Evolutionary conservation across 176 grass and related monocot species (phyloP), one percentile per base, ranked within the genome.

Genomic region (Neostapfia colusana): DNA sequence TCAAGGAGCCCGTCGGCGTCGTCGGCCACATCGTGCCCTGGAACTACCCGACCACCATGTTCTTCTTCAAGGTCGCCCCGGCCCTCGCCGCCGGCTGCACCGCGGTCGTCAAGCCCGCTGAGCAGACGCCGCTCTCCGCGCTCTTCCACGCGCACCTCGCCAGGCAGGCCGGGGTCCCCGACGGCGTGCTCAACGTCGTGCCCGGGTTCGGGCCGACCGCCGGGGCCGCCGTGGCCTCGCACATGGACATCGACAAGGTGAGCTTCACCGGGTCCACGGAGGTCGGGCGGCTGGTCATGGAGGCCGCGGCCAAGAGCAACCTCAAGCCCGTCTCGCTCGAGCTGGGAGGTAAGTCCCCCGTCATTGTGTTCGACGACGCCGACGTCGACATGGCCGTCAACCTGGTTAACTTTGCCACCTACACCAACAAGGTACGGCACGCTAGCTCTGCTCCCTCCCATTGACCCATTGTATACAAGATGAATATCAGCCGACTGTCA

Each of bases 221-320:
- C 1, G 95, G 95, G 0, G 79, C 95, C 3, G 95, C 91, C 15
- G 35, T 97, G 21, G 40, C 81, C 1, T 82, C 91, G 40, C 95
- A 97, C 72, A 93, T 93, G 95, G 95, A 93, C 65, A 55, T 97
- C 6, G 89, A 97, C 50, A 93, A 97, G 67, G 40, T 97, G 39
- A 91, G 91, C 35, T 97, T 97, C 75, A 97, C 95, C 2, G 95
- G 94, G 1, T 97, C 95, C 2, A 67, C 86, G 1, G 95, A 88
- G 67, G 86, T 91, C 21, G 95, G 95, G 0, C 34, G 95, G 2
- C 25, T 88, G 20, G 66, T 97, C 50, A 97, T 97, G 95, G 77
- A 89, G 71, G 79, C 91, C 0, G 88, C 95, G 1, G 95, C 95
- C 28, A 64, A 75, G 63, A 97, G 95, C 76, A 97, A 97, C 53